Percentiles rank a stretch among this genome's conserved stretches.
These are phyloP conservation scores for Debaryomyces fabryi DNA, from an alignment of 1,139 yeast species.

Conservation along the genomic window DNA sequence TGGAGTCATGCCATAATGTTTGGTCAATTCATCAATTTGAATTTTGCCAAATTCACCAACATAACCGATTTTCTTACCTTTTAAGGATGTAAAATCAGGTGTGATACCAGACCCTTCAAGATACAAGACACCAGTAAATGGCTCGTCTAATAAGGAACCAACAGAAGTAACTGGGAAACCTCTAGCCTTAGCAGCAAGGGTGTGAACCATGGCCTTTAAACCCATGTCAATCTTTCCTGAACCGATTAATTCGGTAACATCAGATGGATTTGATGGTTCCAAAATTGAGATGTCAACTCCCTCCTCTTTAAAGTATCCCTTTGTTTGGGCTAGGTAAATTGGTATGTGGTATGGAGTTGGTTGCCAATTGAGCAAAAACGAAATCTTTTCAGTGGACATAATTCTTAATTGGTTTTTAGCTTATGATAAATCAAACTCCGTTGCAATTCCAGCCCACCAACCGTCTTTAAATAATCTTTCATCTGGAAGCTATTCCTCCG, in stretches of 20 bases:
- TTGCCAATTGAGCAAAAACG: conserved; percentile 59
- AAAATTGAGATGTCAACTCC: conserved; percentile 55
- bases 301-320: conserved; percentile 54
- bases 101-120: conserved; percentile 56
- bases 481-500: neutral
- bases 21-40: conserved; percentile 58
- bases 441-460: neutral
- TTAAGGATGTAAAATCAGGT: conserved; percentile 51
- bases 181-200: conserved; percentile 61
- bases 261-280: conserved; percentile 62
- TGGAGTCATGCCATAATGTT: conserved; percentile 58
- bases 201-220: conserved; percentile 62
- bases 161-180: conserved; percentile 61
- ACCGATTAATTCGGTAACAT: conserved; percentile 60
- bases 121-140: conserved; percentile 58
- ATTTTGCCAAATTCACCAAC: conserved; percentile 65
- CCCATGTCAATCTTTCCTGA: conserved; percentile 63
- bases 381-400: conserved; percentile 43
- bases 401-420: neutral
- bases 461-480: neutral
- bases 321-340: conserved; percentile 51
- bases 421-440: neutral
- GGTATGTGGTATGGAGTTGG: conserved; percentile 62
- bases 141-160: conserved; percentile 58
- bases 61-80: conserved; percentile 57